Conservation (phyloP, 345 rosid genomes). For the Diplotaxis tenuifolia region DNA sequence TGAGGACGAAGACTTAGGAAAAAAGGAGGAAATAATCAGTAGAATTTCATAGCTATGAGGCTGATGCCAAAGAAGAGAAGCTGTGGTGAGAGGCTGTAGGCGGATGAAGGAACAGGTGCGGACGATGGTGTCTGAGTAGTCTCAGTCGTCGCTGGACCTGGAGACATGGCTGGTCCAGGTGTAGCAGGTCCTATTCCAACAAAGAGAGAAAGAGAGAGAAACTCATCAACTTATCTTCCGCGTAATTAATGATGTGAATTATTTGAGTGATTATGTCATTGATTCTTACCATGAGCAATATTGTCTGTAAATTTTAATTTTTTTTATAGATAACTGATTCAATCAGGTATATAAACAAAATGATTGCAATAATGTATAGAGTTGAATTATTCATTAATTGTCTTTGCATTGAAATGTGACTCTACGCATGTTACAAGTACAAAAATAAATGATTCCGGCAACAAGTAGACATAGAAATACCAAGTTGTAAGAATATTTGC, state of each 20-base stretch:
- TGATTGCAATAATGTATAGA: background rate
- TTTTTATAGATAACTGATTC: background rate
- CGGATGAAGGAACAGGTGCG: constrained; percentile 42
- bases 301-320: background rate
- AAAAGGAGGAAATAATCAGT: constrained; percentile 19
- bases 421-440: background rate
- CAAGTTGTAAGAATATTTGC: background rate
- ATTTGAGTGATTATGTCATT: background rate
- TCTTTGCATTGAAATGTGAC: background rate
- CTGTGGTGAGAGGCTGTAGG: constrained; percentile 44
- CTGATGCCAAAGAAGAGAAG: constrained; percentile 45
- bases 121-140: constrained; percentile 42
- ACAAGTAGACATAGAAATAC: background rate
- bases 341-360: background rate
- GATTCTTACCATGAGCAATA: constrained; percentile 43
- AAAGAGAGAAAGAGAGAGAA: background rate
- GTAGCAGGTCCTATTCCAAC: constrained; percentile 48
- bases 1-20: background rate
- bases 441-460: background rate
- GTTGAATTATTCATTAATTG: background rate
- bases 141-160: constrained; percentile 33
- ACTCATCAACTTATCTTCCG: background rate
- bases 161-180: constrained; percentile 49
- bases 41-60: constrained; percentile 40
- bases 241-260: background rate